Evolutionary conservation across 2,329 filamentous ascomycete genomes (phyloP), one percentile per base, ranked within the genome.

Genomic region (Phyllosticta citriasiana): DNA sequence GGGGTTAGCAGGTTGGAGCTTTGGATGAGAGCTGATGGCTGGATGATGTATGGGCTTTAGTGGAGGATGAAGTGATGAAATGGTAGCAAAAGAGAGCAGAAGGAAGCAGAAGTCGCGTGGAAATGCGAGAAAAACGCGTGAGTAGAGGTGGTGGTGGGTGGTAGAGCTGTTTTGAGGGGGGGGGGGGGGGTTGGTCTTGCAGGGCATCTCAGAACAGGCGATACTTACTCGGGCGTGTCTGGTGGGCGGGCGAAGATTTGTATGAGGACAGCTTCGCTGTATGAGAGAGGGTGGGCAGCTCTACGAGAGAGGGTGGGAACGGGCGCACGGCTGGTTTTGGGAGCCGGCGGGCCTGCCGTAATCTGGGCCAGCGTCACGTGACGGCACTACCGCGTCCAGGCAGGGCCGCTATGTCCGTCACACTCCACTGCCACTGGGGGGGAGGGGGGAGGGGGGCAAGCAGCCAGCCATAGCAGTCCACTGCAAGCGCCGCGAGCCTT

Each of bases 11-110:
- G 10, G 12, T 40, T 40, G 33, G 33, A 14, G 33, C 33, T 10
- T 3, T 40, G 33, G 33, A 40, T 40, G 33, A 35, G 54, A 50
- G 47, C 26, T 22, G 59, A 61, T 57, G 57, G 51, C 60, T 47
- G 33, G 19, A 22, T 22, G 19, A 22, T 62, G 35, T 51, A 62
- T 54, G 56, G 35, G 25, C 25, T 25, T 33, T 40, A 53, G 52
- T 14, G 63, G 63, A 63, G 64, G 60, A 61, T 62, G 63, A 61
- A 73, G 72, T 70, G 64, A 71, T 70, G 64, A 66, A 66, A 65
- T 65, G 60, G 51, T 62, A 61, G 60, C 60, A 62, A 60, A 64
- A 66, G 53, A 55, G 35, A 55, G 40, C 19, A 53, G 33, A 57
- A 53, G 16, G 53, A 67, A 62, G 55, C 64, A 58, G 63, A 62